These are phyloP conservation scores for Aureobasidium zeae DNA, from an alignment of 2,329 filamentous ascomycete species.

Conservation along the genomic window DNA sequence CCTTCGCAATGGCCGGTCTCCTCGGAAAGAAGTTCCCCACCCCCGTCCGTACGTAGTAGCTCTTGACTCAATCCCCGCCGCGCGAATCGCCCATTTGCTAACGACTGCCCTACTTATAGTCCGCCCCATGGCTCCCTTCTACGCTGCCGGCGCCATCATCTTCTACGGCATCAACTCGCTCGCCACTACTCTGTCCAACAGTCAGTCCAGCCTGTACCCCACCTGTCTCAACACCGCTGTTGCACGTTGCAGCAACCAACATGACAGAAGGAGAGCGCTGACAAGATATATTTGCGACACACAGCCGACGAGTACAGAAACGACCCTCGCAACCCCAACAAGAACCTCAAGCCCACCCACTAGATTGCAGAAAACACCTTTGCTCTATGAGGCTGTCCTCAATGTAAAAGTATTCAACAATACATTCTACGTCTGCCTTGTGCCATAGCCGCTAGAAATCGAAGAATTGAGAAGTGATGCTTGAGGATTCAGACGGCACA, in stretches of 20 bases:
- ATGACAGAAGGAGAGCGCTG: neutral
- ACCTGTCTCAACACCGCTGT: neutral
- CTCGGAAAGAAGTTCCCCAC: conserved; percentile 45
- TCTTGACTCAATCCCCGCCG: neutral
- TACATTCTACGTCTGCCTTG: no score
- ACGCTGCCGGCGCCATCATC: conserved; percentile 54
- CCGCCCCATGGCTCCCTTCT: conserved; percentile 19
- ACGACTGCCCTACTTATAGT: conserved; percentile 9
- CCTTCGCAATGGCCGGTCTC: conserved; percentile 34
- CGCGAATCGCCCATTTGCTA: neutral
- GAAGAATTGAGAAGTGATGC: no score
- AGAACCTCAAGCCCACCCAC: conserved; percentile 6
- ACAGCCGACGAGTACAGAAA: conserved; percentile 92
- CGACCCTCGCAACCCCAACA: conserved; percentile 73
- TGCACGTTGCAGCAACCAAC: neutral
- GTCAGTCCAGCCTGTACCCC: conserved; percentile 49
- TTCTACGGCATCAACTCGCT: conserved; percentile 85
- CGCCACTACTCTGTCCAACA: conserved; percentile 64
- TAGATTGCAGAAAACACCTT: no score
- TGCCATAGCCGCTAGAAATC: no score
- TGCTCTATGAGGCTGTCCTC: neutral
- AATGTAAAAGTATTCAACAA: neutral
- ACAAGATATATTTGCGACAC: conserved; percentile 2
- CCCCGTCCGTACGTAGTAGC: conserved; percentile 37
- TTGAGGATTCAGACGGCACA: no score